Base-by-base conservation (phyloP, 148 eudicot species). In the Polygonum aviculare region DNA sequence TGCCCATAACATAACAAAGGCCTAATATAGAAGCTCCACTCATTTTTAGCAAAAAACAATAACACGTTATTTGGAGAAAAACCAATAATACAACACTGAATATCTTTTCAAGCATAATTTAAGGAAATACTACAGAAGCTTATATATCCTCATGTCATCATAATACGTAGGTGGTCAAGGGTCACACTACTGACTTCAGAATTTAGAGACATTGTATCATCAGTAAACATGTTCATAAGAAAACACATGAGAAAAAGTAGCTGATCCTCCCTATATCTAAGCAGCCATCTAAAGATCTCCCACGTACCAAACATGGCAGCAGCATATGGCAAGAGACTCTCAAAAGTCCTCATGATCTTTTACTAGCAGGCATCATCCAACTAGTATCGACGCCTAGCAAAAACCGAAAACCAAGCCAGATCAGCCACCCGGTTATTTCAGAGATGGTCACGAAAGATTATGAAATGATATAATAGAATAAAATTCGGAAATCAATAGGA, bases 241-340 rank as follows among this genome's bases (percentile, higher is more conserved):
- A 41, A 36, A 67, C 72, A 67, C 72, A 67, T 67, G 15, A 67
- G 72, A 14, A 38, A 26, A 67, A 67, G 72, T 36, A 35, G 72
- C 10, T 15, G 44, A 35, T 35, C 72, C 72, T 35, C 72, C 35
- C 72, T 67, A 67, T 67, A 8, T 67, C 47, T 44, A 44, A 67
- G 72, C 44, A 67, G 45, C 72, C 40, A 36, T 35, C 41, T 36
- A 35, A 38, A 19, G 16, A 26, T 26, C 31, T 67, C 72, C 7
- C 72, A 67, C 36, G 69, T 62, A 12, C 69, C 31, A 12, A 35
- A 14, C 35, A 67, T 0, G 31, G 19, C 2, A 35, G 6, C 31
- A 9, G 72, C 72, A 67, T 65, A 12, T 67, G 9, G 16, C 19
- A 39, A 39, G 44, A 67, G 70, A 63, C 12, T 35, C 18, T 35